phyloP scores from a whole-genome alignment of 768 basidiomycete species.

The Tubosaeta brunneosetosa region DNA sequence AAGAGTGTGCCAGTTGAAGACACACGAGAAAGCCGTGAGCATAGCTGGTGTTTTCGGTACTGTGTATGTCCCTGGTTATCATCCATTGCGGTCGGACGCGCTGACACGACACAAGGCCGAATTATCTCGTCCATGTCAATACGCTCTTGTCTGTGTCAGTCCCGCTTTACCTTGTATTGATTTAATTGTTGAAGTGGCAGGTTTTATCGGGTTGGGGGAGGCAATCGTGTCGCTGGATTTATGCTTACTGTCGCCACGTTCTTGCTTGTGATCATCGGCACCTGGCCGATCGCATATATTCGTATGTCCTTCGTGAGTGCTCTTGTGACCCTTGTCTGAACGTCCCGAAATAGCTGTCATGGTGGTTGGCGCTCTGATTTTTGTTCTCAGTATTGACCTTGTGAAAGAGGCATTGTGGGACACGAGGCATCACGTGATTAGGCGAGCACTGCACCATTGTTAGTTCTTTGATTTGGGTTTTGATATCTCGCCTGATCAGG shows the following conservation, averaged over 20 bases:
- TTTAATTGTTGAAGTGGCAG: conserved; percentile 23
- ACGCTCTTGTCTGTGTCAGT: conserved; percentile 52
- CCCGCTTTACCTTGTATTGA: background rate
- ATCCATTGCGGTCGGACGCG: background rate
- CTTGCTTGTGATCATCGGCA: conserved; percentile 73
- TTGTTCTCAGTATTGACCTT: conserved; percentile 90
- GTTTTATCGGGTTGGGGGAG: conserved; percentile 93
- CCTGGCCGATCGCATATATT: conserved; percentile 86
- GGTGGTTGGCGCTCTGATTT: conserved; percentile 89
- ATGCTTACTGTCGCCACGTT: conserved; percentile 75
- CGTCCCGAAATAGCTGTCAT: conserved; percentile 59
- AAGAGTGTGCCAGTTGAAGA: background rate
- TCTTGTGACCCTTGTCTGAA: background rate
- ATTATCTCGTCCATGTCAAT: conserved; percentile 87
- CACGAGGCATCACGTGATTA: conserved; percentile 80
- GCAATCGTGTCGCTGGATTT: conserved; percentile 77
- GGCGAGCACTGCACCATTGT: conserved; percentile 36
- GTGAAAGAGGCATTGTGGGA: conserved; percentile 97
- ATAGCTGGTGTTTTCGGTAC: no score
- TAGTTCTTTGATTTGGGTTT: background rate
- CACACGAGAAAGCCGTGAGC: no score
- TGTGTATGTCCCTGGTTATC: conserved; percentile 48
- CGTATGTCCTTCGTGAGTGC: conserved; percentile 48
- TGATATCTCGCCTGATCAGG: conserved; percentile 32
- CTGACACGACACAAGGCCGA: conserved; percentile 47